Base-by-base conservation (phyloP, 345 rosid species). In the Euphorbia peplus region DNA sequence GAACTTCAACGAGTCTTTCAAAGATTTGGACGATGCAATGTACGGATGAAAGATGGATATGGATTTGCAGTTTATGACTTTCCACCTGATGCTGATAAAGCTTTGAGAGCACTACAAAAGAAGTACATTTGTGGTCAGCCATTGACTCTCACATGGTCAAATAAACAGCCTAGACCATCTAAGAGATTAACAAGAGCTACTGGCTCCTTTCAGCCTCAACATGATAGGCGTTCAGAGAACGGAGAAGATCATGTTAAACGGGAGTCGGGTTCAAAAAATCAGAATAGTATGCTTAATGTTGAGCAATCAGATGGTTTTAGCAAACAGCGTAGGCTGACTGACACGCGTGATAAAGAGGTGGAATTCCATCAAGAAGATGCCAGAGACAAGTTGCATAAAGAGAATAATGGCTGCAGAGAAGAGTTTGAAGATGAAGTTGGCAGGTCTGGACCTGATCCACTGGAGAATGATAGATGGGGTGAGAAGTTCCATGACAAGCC, bases 11-110 rank as follows among this genome's bases (percentile, higher is more conserved):
- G 32, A 42, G 84, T 76, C 57, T 85, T 82, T 66, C 66, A 26
- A 66, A 76, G 63, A 77, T 85, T 78, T 76, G 86, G 88, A 32
- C 68, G 13, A 22, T 85, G 86, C 51, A 65, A 46, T 59, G 68
- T 85, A 37, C 77, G 71, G 53, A 30, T 82, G 55, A 85, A 85
- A 75, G 80, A 75, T 60, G 82, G 83, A 13, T 85, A 73, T 69
- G 88, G 88, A 44, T 85, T 85, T 79, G 81, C 77, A n/a, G 82
- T 80, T 1, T 85, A 80, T 71, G 82, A 75, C 10, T 82, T 59
- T 67, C 79, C 81, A 57, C 80, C 80, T 21, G 71, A 85, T 76
- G 84, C 86, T 3, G 78, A 82, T 56, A 79, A 69, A 68, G 88
- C 88, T 41, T 62, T 85, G 78, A 75, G 73, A 72, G 77, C 75